These are phyloP conservation scores for Cercospora beticola DNA, from an alignment of 2,329 filamentous ascomycete genomes.

Conservation along the genomic window DNA sequence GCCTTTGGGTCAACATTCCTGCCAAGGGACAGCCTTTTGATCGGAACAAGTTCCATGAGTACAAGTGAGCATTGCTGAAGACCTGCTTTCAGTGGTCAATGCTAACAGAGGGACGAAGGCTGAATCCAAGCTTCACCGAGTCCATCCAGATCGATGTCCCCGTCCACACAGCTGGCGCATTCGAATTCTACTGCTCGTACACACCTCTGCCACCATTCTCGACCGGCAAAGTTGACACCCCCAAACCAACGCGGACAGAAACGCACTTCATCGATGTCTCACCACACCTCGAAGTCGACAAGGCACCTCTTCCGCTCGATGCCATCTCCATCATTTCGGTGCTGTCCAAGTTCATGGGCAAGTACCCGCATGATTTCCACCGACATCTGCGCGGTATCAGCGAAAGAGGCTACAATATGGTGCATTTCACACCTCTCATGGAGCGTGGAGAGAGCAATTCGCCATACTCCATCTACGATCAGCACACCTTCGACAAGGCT, in stretches of 20 bases:
- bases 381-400: constrained; percentile 84
- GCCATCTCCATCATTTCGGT: constrained; percentile 89
- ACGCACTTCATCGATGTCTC: constrained; percentile 93
- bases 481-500: constrained; percentile 77
- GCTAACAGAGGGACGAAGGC: constrained; percentile 50
- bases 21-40: constrained; percentile 72
- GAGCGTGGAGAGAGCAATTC: constrained; percentile 87
- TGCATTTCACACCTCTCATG: constrained; percentile 95
- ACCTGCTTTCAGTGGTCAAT: constrained; percentile 9
- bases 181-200: constrained; percentile 92
- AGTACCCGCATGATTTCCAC: constrained; percentile 86
- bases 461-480: constrained; percentile 94
- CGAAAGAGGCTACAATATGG: constrained; percentile 94
- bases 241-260: constrained; percentile 60
- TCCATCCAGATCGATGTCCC: constrained; percentile 87
- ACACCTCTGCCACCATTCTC: constrained; percentile 79
- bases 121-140: constrained; percentile 89
- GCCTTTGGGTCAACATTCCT: constrained; percentile 95
- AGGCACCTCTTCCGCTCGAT: constrained; percentile 73
- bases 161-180: constrained; percentile 79
- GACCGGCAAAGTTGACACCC: constrained; percentile 51
- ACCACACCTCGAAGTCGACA: constrained; percentile 73
- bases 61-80: constrained; percentile 64
- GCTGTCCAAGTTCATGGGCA: constrained; percentile 97
- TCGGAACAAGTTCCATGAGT: constrained; percentile 78